Conservation (phyloP, 768 basidiomycete genomes). For the Lactarius hatsudake region DNA sequence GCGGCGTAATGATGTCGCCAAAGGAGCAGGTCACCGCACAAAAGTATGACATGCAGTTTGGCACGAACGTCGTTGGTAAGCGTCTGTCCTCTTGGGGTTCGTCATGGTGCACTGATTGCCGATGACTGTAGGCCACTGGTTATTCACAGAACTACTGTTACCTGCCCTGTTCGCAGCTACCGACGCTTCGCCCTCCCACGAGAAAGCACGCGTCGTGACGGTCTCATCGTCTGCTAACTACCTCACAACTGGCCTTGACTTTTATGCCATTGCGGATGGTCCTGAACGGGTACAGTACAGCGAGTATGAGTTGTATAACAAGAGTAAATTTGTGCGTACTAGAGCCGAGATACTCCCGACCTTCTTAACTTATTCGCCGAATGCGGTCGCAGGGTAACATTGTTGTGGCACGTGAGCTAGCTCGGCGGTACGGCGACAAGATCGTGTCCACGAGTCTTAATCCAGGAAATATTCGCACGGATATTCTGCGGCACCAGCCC, state of each 20-base stretch:
- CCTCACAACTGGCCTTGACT: conserved; percentile 37
- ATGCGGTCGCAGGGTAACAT: conserved; percentile 37
- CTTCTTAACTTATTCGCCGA: neutral
- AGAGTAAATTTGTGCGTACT: conserved; percentile 47
- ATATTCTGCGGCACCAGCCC: conserved; percentile 17
- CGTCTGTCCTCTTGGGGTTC: neutral
- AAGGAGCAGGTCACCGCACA: conserved; percentile 42
- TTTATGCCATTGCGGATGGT: conserved; percentile 37
- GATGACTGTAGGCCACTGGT: conserved; percentile 49
- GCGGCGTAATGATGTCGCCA: conserved; percentile 48
- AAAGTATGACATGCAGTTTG: conserved; percentile 56
- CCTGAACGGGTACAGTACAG: conserved; percentile 27
- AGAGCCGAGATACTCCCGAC: too few relatives aligned
- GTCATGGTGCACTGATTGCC: neutral
- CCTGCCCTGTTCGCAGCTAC: conserved; percentile 45
- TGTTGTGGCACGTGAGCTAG: conserved; percentile 45
- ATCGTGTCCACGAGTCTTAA: conserved; percentile 48
- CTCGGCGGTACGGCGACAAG: conserved; percentile 44
- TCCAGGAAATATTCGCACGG: conserved; percentile 33
- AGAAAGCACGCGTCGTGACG: conserved; percentile 47
- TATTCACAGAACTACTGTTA: conserved; percentile 54
- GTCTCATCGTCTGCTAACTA: conserved; percentile 43
- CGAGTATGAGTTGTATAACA: conserved; percentile 27
- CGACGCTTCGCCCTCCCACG: conserved; percentile 37
- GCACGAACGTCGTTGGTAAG: conserved; percentile 52